Percentiles rank a stretch among this genome's conserved stretches.
Conservation (phyloP, 306 rosid genomes). For the Castanea sativa region DNA sequence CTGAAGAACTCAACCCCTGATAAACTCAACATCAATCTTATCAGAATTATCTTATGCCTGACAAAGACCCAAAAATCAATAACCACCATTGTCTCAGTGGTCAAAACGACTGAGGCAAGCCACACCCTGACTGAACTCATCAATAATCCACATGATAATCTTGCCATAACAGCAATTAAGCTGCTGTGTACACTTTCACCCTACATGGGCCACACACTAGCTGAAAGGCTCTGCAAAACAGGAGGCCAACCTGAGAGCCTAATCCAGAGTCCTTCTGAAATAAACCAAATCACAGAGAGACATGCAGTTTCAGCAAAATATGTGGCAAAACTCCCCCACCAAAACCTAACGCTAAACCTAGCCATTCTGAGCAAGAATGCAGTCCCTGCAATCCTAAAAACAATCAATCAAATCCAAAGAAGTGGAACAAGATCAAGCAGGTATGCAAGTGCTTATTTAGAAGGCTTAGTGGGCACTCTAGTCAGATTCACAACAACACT, state of each 20-base stretch:
- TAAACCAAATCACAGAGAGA: slow-evolving; percentile 31
- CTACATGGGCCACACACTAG: slow-evolving; percentile 31
- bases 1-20: slow-evolving; percentile 42
- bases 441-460: slow-evolving; percentile 25
- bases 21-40: slow-evolving; percentile 32
- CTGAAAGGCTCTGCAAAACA: slow-evolving; percentile 34
- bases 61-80: slow-evolving; percentile 27
- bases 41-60: slow-evolving; percentile 37
- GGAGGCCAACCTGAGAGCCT: slow-evolving; percentile 41
- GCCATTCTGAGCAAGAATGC: slow-evolving; percentile 28
- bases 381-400: slow-evolving; percentile 36
- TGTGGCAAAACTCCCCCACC: slow-evolving; percentile 42
- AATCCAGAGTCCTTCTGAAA: slow-evolving; percentile 12
- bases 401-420: slow-evolving; percentile 31
- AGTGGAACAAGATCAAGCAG: slow-evolving; percentile 28
- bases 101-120: slow-evolving; percentile 39
- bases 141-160: slow-evolving; percentile 27
- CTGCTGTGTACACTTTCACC: slow-evolving; percentile 38
- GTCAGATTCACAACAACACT: slow-evolving; percentile 46
- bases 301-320: slow-evolving; percentile 45
- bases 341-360: slow-evolving; percentile 35
- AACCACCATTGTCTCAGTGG: slow-evolving; percentile 23
- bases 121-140: slow-evolving; percentile 33
- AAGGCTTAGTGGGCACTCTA: slow-evolving; percentile 40
- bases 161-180: slow-evolving; percentile 28